Evolutionary conservation across 106 monocot genomes (phyloP).

Genomic region (Allium cepa): DNA sequence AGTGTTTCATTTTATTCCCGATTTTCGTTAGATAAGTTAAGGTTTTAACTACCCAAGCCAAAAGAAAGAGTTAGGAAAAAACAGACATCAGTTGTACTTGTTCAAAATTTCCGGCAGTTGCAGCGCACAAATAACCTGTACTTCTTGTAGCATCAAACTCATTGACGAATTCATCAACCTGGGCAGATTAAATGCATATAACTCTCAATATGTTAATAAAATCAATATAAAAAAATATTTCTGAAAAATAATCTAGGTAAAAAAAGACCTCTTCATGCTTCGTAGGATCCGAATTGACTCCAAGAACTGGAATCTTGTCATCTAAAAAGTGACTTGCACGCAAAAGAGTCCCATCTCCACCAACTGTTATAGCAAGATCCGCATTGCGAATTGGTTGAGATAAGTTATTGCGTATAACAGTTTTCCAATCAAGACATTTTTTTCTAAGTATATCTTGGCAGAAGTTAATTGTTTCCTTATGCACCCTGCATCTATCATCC

Average conservation of each 20-base stretch:
- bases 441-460: conserved; percentile 55
- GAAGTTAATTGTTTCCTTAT: conserved; percentile 58
- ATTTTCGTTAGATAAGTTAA: too few relatives aligned
- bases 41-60: too few relatives aligned
- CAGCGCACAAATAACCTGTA: conserved; percentile 94
- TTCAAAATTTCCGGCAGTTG: conserved; percentile 71
- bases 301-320: conserved; percentile 60
- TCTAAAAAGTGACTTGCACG: conserved; percentile 83
- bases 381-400: conserved; percentile 46
- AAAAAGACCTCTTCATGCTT: conserved; percentile 50
- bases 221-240: too few relatives aligned
- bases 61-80: too few relatives aligned
- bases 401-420: conserved; percentile 43
- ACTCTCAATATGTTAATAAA: neutral
- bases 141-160: conserved; percentile 92
- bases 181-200: neutral
- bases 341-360: conserved; percentile 93
- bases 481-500: conserved; percentile 83
- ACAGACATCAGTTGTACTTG: conserved; percentile 28
- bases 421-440: conserved; percentile 58
- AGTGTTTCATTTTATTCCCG: too few relatives aligned
- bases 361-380: conserved; percentile 88
- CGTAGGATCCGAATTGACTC: conserved; percentile 97
- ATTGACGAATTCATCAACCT: conserved; percentile 66
- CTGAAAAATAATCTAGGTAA: neutral